These are phyloP conservation scores for Pisolithus tinctorius DNA, from an alignment of 768 basidiomycete species.

Conservation along the genomic window DNA sequence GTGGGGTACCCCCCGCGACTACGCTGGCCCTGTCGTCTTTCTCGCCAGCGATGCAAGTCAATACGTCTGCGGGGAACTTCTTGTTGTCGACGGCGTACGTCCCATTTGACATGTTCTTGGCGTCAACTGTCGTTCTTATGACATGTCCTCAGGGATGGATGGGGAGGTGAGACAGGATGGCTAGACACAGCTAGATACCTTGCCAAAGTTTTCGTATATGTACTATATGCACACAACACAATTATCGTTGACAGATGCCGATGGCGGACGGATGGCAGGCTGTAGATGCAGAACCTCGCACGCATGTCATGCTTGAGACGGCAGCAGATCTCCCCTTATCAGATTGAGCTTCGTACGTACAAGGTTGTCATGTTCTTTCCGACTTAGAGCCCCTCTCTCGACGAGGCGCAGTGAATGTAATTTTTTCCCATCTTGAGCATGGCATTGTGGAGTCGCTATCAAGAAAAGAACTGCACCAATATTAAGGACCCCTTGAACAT, in stretches of 20 bases:
- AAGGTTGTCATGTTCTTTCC: neutral
- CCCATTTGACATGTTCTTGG: neutral
- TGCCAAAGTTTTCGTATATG: no score
- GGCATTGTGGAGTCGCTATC: neutral
- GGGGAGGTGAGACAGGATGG: neutral
- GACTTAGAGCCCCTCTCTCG: neutral
- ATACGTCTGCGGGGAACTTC: constrained; percentile 62
- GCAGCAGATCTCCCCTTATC: neutral
- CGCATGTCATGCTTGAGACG: neutral
- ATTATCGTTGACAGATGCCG: neutral
- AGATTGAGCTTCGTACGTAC: neutral
- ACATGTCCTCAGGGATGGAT: neutral
- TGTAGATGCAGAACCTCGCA: neutral
- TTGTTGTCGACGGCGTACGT: constrained; percentile 65
- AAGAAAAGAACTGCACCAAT: neutral
- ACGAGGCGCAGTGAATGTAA: neutral
- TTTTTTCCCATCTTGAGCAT: neutral
- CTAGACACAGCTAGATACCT: neutral
- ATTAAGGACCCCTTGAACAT: no score
- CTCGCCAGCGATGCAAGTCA: constrained; percentile 58
- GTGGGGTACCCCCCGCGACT: constrained; percentile 62
- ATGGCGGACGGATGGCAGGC: neutral
- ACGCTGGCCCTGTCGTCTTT: constrained; percentile 62
- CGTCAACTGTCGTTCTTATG: neutral
- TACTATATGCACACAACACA: no score